phyloP scores from a whole-genome alignment of 306 rosid species.

The Cotoneaster glaucophyllus region DNA sequence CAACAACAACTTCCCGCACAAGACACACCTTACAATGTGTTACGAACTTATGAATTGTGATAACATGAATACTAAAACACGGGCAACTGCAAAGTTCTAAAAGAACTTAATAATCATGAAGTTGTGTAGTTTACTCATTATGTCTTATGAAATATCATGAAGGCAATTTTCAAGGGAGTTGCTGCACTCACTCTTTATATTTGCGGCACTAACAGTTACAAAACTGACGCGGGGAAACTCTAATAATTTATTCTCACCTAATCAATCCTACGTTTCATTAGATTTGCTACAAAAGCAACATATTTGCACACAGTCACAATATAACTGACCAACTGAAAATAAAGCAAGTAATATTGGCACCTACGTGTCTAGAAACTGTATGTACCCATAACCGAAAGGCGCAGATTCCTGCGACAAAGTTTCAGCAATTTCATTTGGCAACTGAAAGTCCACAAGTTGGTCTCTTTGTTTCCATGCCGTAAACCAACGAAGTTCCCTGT shows the following conservation, averaged over 20 bases:
- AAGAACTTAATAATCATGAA: neutral
- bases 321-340: neutral
- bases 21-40: neutral
- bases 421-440: conserved; percentile 61
- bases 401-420: conserved; percentile 56
- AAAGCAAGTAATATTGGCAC: conserved; percentile 25
- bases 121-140: neutral
- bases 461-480: conserved; percentile 84
- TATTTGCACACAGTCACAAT: neutral
- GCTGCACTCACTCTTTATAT: neutral
- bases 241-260: neutral
- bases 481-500: conserved; percentile 95
- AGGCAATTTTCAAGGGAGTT: neutral
- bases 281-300: neutral
- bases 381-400: conserved; percentile 89
- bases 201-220: neutral
- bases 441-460: conserved; percentile 66
- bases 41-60: neutral
- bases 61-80: neutral
- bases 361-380: conserved; percentile 87
- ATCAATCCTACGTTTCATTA: neutral
- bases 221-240: neutral
- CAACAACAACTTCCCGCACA: neutral
- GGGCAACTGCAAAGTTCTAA: neutral
- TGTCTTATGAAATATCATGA: neutral